Base-by-base conservation (phyloP, 352 stramenopile genomes). In the Globisporangium solare region DNA sequence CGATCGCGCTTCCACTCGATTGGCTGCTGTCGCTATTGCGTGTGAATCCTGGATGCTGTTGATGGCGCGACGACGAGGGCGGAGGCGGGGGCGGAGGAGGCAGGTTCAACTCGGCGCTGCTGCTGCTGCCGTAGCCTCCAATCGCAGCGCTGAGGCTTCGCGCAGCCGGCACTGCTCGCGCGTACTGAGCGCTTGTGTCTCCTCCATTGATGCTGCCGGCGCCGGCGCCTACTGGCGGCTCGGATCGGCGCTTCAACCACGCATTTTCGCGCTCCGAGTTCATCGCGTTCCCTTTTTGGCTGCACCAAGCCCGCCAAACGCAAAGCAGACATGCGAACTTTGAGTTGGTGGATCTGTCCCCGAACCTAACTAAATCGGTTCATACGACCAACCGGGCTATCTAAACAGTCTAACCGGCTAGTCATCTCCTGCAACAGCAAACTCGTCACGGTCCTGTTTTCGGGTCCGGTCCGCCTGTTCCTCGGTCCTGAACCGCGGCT, bases 211-310 rank as follows among this genome's bases (percentile, higher is more conserved):
- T 64, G 24, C 31, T 39, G 31, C 21, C 48, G 6, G 56, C 49
- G 17, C 66, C 4, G 56, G 58, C 10, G 59, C n/a, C n/a, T n/a
- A n/a, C n/a, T n/a, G n/a, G 56, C 5, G 56, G 63, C 61, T 78
- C 73, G 12, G 73, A 64, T 15, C 70, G 73, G 46, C 68, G 67
- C 68, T 77, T 79, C 45, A 82, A 73, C 54, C 70, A 68, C 41
- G 64, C 68, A 39, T 61, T 46, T 31, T 74, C 64, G 32, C 65
- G 55, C 12, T 79, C 71, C 22, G 57, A 27, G 49, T 63, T 71
- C 64, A 70, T 76, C 47, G 10, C 42, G n/a, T 14, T 52, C 32
- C 47, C 35, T 60, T 43, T 27, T 52, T 8, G 4, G 18, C 10
- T 12, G 3, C 12, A n/a, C n/a, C n/a, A 3, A 20, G 17, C 13